Base-by-base conservation (phyloP, 257 asterid genomes). In the Salvia rosmarinus region DNA sequence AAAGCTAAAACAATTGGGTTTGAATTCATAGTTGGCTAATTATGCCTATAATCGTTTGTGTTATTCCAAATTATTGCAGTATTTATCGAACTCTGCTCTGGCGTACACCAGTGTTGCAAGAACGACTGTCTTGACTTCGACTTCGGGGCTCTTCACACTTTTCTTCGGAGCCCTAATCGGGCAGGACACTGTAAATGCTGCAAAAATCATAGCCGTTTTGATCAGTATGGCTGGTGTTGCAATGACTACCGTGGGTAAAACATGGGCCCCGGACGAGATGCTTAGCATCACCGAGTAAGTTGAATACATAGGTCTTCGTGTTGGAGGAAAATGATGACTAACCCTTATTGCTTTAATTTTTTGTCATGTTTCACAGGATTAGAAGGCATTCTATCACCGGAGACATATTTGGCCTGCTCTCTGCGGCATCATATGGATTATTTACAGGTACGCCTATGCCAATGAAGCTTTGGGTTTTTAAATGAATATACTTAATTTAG, bases 81-180 rank as follows among this genome's bases (percentile, higher is more conserved):
- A 86, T 63, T 82, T 88, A 10, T 86, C 91, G 1, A 86, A 85
- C 76, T 88, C 94, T 37, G 96, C 97, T 40, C 78, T 90, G 77
- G 97, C 94, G 0, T 85, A 88, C 59, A 90, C 97, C 12, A 90
- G 97, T 75, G 97, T 90, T 55, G 91, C 97, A 11, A 90, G 90
- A 79, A 86, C 96, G 14, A 88, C 97, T 0, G 84, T 90, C 75
- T 77, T 90, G 82, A 86, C 96, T 57, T 90, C 97, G 6, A 90
- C 95, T 17, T 85, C 97, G 3, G 93, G 89, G 70, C 88, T 90
- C 72, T 88, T 90, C 84, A 90, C 97, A 0, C 97, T 90, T 64
- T 32, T 90, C 68, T 86, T 88, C 60, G 96, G 91, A 76, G 89
- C 93, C 17, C 67, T 88, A 42, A 64, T 82, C 8, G 90, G 95